Percentiles rank a stretch among this genome's conserved stretches.
Conservation (phyloP, 441 rosid genomes). For the Sinapis alba region DNA sequence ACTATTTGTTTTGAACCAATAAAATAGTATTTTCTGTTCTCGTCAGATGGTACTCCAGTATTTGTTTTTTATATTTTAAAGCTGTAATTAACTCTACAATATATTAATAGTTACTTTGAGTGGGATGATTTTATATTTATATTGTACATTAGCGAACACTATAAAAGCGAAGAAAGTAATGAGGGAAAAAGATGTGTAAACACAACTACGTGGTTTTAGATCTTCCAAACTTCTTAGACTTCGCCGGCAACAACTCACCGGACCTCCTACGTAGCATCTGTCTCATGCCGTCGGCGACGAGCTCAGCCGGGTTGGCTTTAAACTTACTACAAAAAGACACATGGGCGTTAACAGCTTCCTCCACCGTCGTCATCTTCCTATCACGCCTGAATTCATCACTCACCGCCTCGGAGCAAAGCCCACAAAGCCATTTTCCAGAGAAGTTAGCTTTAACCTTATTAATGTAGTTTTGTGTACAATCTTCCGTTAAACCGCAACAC, state of each 20-base stretch:
- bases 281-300: conserved; percentile 93
- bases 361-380: conserved; percentile 45
- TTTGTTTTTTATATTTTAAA: too few species aligned
- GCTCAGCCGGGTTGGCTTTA: conserved; percentile 82
- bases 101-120: neutral
- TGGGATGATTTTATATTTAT: neutral
- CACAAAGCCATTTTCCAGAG: conserved; percentile 95
- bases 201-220: conserved; percentile 58
- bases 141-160: conserved; percentile 6
- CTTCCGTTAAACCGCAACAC: conserved; percentile 91
- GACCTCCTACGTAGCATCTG: conserved; percentile 95
- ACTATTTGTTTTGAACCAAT: neutral
- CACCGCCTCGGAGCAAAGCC: conserved; percentile 93
- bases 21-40: neutral
- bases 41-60: neutral
- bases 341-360: conserved; percentile 91
- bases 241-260: conserved; percentile 56
- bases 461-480: conserved; percentile 86
- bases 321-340: conserved; percentile 91
- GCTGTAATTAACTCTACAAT: neutral
- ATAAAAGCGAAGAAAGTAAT: neutral
- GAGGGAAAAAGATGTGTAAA: neutral
- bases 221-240: conserved; percentile 69
- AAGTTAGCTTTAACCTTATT: conserved; percentile 71
- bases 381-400: conserved; percentile 66